A percentile compares a stretch with the other conserved stretches of the same genome.
phyloP scores from a whole-genome alignment of 805 yeast species.

The Brettanomyces nanus region DNA sequence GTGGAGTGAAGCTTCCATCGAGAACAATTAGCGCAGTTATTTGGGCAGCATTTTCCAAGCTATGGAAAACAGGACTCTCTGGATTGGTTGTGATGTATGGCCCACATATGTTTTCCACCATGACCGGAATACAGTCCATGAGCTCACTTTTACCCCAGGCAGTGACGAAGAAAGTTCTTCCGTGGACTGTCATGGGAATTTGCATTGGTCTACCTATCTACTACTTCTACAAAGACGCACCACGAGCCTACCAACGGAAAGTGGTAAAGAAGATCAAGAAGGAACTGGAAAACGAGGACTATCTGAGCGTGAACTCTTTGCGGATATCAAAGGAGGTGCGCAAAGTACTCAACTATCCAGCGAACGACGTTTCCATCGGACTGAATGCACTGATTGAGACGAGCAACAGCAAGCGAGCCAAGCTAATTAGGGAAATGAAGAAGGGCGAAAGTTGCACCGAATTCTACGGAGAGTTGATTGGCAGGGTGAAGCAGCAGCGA shows the following conservation, averaged over 20 bases:
- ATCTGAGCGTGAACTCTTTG: slow-evolving; percentile 67
- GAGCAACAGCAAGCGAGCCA: slow-evolving; percentile 48
- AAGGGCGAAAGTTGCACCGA: slow-evolving; percentile 47
- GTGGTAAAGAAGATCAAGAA: slow-evolving; percentile 61
- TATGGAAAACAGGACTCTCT: slow-evolving; percentile 22
- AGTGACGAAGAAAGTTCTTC: slow-evolving; percentile 22
- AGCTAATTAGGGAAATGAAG: slow-evolving; percentile 41
- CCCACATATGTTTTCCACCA: slow-evolving; percentile 21
- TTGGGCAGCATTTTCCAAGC: slow-evolving; percentile 13
- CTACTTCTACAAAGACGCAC: slow-evolving; percentile 72
- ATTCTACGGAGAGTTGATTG: slow-evolving; percentile 41
- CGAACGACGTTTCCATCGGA: slow-evolving; percentile 67
- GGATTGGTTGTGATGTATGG: slow-evolving; percentile 21
- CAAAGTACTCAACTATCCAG: slow-evolving; percentile 71
- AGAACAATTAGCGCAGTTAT: slow-evolving; percentile 23
- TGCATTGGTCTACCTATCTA: slow-evolving; percentile 28
- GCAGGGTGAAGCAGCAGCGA: slow-evolving; percentile 17
- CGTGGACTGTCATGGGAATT: slow-evolving; percentile 22
- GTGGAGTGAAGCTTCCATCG: slow-evolving; percentile 30
- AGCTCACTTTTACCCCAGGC: slow-evolving; percentile 20
- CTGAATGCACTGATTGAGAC: slow-evolving; percentile 62
- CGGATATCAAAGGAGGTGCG: slow-evolving; percentile 78
- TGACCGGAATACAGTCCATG: slow-evolving; percentile 24
- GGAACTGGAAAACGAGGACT: slow-evolving; percentile 62
- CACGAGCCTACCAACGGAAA: slow-evolving; percentile 81